phyloP scores from a whole-genome alignment of 305 asterid species.

The Solanum hybrid region DNA sequence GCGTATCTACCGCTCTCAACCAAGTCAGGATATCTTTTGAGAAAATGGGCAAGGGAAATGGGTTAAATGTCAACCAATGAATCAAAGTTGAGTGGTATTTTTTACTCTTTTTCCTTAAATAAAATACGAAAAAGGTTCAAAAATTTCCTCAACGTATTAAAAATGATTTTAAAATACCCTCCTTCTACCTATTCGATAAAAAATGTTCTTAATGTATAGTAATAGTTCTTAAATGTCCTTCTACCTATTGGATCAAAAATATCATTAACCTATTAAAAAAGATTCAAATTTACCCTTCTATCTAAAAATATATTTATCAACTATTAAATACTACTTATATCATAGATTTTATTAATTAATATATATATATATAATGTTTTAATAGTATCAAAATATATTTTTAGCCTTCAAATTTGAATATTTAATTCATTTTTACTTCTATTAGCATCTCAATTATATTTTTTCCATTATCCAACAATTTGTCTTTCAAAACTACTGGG shows the following conservation, averaged over 20 bases:
- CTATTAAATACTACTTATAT: background rate
- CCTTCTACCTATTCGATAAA: background rate
- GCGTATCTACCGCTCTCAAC: background rate
- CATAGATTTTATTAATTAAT: background rate
- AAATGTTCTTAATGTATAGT: background rate
- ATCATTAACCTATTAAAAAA: background rate
- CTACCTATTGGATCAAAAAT: background rate
- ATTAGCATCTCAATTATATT: background rate
- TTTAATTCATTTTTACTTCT: background rate
- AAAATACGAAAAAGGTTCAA: background rate
- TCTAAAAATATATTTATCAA: no score
- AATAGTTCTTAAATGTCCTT: background rate
- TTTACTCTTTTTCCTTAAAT: no score
- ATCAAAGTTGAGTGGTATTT: background rate
- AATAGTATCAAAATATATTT: background rate
- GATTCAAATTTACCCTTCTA: background rate
- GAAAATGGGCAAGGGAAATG: background rate
- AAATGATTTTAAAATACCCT: background rate
- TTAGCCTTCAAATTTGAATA: background rate
- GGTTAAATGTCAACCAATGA: background rate
- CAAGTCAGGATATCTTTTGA: background rate
- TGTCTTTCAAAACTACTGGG: background rate
- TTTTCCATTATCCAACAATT: background rate
- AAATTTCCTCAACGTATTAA: background rate
- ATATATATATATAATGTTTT: background rate